These are phyloP conservation scores for Pyrenochaeta sp. DNA, from an alignment of 2,329 filamentous ascomycete genomes.

Conservation along the genomic window DNA sequence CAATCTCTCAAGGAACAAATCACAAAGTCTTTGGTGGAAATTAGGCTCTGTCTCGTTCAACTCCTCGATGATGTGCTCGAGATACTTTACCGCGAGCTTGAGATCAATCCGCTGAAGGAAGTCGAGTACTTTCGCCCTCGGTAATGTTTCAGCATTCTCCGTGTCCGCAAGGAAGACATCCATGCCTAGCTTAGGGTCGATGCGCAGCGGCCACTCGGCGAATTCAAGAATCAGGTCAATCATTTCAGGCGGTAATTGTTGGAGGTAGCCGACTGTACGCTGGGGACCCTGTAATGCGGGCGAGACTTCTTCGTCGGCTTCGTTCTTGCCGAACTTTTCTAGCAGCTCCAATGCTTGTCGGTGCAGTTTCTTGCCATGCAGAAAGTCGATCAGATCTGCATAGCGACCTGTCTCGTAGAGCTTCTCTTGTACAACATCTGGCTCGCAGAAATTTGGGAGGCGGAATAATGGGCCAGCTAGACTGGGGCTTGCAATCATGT, in stretches of 20 bases:
- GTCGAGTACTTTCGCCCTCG: conserved; percentile 75
- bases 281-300: conserved; percentile 78
- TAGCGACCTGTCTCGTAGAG: conserved; percentile 88
- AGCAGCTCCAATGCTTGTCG: conserved; percentile 84
- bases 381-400: conserved; percentile 95
- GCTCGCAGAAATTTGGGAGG: conserved; percentile 96
- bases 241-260: conserved; percentile 83
- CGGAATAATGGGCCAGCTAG: conserved; percentile 91
- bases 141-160: conserved; percentile 91
- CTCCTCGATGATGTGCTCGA: conserved; percentile 91
- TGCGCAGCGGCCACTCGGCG: conserved; percentile 83
- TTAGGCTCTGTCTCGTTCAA: conserved; percentile 84
- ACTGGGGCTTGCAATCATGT: conserved; percentile 90
- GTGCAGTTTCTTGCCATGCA: conserved; percentile 94
- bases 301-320: conserved; percentile 56
- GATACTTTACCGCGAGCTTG: conserved; percentile 78
- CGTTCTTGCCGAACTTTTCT: conserved; percentile 75
- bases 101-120: conserved; percentile 77
- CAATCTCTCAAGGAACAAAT: conserved; percentile 70
- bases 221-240: conserved; percentile 93
- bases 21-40: conserved; percentile 84
- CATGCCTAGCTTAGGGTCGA: conserved; percentile 80
- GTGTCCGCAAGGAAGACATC: conserved; percentile 93
- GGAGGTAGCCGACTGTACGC: conserved; percentile 87
- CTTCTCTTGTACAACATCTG: conserved; percentile 92